A percentile compares a stretch with the other conserved stretches of the same genome.
phyloP scores from a whole-genome alignment of 139 green algal genomes.

The Marvania coccoides region DNA sequence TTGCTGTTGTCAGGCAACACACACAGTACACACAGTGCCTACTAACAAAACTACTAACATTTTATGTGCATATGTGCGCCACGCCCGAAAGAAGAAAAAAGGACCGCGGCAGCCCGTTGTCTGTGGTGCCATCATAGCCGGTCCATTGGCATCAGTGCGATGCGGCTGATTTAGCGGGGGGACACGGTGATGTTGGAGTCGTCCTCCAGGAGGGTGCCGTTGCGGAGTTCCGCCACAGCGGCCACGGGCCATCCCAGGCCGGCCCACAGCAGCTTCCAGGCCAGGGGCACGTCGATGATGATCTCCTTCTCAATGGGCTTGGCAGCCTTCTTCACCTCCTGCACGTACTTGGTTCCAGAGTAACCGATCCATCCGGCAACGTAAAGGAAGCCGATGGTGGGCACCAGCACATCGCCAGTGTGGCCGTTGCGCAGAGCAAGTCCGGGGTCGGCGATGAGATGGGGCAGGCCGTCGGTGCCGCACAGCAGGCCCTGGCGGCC shows the following conservation, averaged over 20 bases:
- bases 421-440: slow-evolving; percentile 88
- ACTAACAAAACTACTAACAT: too few species aligned
- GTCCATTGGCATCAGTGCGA: too few species aligned
- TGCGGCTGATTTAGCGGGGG: slow-evolving; percentile 73
- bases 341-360: slow-evolving; percentile 88
- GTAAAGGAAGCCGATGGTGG: slow-evolving; percentile 96
- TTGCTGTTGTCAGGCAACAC: too few species aligned
- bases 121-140: too few species aligned
- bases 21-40: too few species aligned
- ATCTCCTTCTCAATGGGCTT: slow-evolving; percentile 93
- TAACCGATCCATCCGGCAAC: slow-evolving; percentile 95
- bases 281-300: slow-evolving; percentile 94
- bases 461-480: slow-evolving; percentile 92
- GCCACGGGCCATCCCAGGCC: slow-evolving; percentile 74
- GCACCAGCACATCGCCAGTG: slow-evolving; percentile 88
- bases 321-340: slow-evolving; percentile 37
- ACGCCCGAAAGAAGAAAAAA: too few species aligned
- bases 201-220: slow-evolving; percentile 69
- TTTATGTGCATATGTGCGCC: too few species aligned
- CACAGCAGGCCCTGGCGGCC: slow-evolving; percentile 87
- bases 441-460: slow-evolving; percentile 97
- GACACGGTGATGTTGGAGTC: slow-evolving; percentile 90
- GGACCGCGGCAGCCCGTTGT: too few species aligned
- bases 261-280: slow-evolving; percentile 51
- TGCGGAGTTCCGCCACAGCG: slow-evolving; percentile 63